A percentile compares a stretch with the other conserved stretches of the same genome.
These are phyloP conservation scores for Pyrus hybrid DNA, from an alignment of 331 rosid species.

Conservation along the genomic window DNA sequence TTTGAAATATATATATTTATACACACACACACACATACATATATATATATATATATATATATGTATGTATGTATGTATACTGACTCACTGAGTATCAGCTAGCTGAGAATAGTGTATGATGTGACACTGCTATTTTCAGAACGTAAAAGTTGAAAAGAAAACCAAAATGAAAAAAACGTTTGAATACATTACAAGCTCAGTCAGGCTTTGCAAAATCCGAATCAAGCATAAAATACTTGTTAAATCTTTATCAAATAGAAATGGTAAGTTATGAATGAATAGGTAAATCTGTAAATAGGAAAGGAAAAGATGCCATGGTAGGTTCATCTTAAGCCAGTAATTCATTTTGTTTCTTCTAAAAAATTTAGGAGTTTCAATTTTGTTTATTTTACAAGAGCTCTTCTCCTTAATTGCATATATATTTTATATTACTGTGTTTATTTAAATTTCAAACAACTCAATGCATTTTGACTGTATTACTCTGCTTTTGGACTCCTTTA, in stretches of 20 bases:
- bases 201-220: not conserved
- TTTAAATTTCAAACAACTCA: not conserved
- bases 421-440: too few relatives aligned
- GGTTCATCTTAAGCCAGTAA: not conserved
- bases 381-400: not conserved
- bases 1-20: not conserved
- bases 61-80: not conserved
- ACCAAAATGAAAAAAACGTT: not conserved
- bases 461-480: constrained; percentile 11
- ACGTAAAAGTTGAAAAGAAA: not conserved
- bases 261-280: not conserved
- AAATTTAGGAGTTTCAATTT: constrained; percentile 1
- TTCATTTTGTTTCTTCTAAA: not conserved
- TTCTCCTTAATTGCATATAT: not conserved
- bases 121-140: not conserved
- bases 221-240: not conserved
- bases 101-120: not conserved
- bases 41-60: not conserved
- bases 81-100: not conserved
- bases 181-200: not conserved
- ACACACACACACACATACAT: too few relatives aligned
- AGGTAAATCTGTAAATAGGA: not conserved
- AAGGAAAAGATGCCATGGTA: not conserved
- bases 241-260: not conserved
- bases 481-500: constrained; percentile 15